Conservation (phyloP, 345 rosid species). For the Sonneratia caseolaris region DNA sequence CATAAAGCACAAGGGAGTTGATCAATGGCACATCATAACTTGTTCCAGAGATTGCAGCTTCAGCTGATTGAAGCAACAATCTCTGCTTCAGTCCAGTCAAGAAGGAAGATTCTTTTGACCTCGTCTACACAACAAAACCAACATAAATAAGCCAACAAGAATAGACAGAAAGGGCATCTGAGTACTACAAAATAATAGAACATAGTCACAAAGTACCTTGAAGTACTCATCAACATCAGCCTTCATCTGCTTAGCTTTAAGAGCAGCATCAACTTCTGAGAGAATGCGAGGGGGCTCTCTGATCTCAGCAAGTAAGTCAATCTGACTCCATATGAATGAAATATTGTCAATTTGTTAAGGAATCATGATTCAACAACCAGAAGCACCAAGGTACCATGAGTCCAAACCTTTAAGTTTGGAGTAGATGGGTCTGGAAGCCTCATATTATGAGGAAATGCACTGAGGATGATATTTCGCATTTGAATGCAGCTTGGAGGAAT, state of each 20-base stretch:
- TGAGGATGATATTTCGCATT: conserved; percentile 91
- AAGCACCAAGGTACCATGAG: neutral
- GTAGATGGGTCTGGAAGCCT: conserved; percentile 98
- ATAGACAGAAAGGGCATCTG: too few species aligned
- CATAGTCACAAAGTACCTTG: conserved; percentile 31
- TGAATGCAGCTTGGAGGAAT: conserved; percentile 99
- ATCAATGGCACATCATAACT: conserved; percentile 81
- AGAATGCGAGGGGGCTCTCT: conserved; percentile 71
- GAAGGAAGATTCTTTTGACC: conserved; percentile 67
- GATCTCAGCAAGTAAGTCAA: conserved; percentile 91
- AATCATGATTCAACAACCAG: neutral
- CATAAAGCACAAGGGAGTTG: conserved; percentile 92
- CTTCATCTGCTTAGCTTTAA: conserved; percentile 73
- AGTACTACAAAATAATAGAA: neutral
- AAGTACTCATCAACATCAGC: conserved; percentile 90
- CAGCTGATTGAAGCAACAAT: conserved; percentile 57
- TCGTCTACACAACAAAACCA: conserved; percentile 8
- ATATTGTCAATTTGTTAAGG: neutral
- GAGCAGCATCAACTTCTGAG: conserved; percentile 85
- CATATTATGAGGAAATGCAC: conserved; percentile 94
- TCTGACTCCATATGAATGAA: conserved; percentile 28
- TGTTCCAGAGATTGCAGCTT: conserved; percentile 81
- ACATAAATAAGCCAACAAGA: too few species aligned
- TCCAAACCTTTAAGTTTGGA: conserved; percentile 61
- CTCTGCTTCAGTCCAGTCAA: conserved; percentile 75